phyloP scores from a whole-genome alignment of 345 rosid genomes.

The Eucalyptus pauciflora region DNA sequence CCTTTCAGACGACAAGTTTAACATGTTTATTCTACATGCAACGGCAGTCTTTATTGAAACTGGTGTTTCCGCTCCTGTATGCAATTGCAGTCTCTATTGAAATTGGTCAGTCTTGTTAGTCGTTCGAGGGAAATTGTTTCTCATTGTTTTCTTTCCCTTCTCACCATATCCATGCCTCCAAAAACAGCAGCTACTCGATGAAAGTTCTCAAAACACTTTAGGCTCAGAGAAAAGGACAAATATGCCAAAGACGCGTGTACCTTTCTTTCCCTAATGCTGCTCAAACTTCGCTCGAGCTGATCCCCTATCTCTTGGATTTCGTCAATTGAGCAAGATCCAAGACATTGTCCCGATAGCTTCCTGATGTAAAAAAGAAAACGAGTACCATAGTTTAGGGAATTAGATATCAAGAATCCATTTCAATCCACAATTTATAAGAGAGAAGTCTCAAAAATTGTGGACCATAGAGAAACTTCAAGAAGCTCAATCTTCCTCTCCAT shows the following conservation, averaged over 20 bases:
- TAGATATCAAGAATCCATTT: neutral
- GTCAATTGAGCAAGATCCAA: constrained; percentile 23
- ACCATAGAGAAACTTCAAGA: constrained; percentile 43
- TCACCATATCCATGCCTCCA: neutral
- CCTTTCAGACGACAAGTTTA: neutral
- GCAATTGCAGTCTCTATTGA: no score
- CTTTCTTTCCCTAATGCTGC: constrained; percentile 46
- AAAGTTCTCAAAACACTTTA: neutral
- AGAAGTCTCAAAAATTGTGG: neutral
- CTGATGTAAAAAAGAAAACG: neutral
- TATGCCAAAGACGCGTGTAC: neutral
- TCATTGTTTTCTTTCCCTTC: neutral
- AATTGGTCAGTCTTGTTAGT: neutral
- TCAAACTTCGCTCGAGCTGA: constrained; percentile 37
- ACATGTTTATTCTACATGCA: neutral
- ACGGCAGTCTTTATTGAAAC: neutral
- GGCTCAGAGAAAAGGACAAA: neutral
- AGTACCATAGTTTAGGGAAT: neutral
- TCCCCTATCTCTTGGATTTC: constrained; percentile 26
- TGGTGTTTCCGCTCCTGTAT: neutral
- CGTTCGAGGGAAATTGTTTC: neutral
- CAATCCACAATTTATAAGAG: neutral
- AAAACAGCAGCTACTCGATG: neutral
- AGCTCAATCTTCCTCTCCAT: constrained; percentile 36
- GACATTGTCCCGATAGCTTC: constrained; percentile 37